Evolutionary conservation across 2,329 filamentous ascomycete species (phyloP).

Genomic region (Ophiostoma tasmaniense): DNA sequence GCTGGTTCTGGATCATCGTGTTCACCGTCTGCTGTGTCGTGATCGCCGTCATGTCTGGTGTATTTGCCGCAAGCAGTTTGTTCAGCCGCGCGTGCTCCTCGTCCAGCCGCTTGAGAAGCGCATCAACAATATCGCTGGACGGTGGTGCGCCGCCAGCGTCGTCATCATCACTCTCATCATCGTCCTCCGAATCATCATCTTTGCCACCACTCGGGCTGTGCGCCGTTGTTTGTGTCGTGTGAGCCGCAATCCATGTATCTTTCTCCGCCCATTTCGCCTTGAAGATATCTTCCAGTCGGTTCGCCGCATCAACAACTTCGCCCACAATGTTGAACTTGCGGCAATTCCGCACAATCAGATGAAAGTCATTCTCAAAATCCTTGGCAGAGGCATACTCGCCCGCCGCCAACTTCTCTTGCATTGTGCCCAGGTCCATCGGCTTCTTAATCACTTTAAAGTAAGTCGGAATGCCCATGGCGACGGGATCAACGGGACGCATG

Average conservation of each 20-base stretch:
- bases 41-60: slow-evolving; percentile 44
- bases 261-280: slow-evolving; percentile 69
- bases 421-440: slow-evolving; percentile 89
- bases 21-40: slow-evolving; percentile 54
- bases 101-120: slow-evolving; percentile 42
- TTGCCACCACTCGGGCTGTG: slow-evolving; percentile 48
- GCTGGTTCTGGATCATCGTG: slow-evolving; percentile 57
- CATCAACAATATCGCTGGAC: slow-evolving; percentile 42
- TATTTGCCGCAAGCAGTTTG: slow-evolving; percentile 41
- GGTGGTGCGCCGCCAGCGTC: slow-evolving; percentile 38
- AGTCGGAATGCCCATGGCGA: slow-evolving; percentile 84
- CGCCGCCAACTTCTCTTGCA: slow-evolving; percentile 63
- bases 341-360: slow-evolving; percentile 81
- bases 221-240: slow-evolving; percentile 29
- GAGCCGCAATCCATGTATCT: slow-evolving; percentile 67
- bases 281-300: slow-evolving; percentile 66
- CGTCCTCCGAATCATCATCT: slow-evolving; percentile 63
- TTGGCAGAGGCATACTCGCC: slow-evolving; percentile 75
- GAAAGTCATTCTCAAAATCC: slow-evolving; percentile 78
- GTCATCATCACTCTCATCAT: slow-evolving; percentile 50
- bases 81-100: slow-evolving; percentile 53
- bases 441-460: slow-evolving; percentile 94
- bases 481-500: slow-evolving; percentile 77
- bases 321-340: slow-evolving; percentile 67
- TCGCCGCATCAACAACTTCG: slow-evolving; percentile 43